Evolutionary conservation across 1,284 basidiomycete species (phyloP).

Genomic region (Schizophyllum commune): DNA sequence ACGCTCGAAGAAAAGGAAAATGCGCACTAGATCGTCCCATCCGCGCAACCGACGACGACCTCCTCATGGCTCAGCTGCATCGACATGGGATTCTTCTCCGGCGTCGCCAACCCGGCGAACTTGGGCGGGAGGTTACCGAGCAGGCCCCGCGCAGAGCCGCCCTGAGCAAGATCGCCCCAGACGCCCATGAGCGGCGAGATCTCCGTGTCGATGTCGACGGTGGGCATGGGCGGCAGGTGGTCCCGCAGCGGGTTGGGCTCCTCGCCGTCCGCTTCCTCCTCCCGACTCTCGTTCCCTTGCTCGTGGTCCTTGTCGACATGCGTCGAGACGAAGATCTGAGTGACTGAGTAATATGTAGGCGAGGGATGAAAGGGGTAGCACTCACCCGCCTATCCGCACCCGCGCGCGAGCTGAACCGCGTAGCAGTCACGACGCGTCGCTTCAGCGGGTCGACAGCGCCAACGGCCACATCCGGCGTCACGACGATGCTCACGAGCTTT

Average conservation of each 20-base stretch:
- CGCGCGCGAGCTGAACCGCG: constrained; percentile 72
- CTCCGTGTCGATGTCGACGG: constrained; percentile 52
- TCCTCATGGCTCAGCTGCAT: constrained; percentile 83
- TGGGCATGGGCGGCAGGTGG: constrained; percentile 15
- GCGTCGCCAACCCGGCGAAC: constrained; percentile 67
- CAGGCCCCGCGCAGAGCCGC: constrained; percentile 34
- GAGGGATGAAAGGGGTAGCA: too few relatives aligned
- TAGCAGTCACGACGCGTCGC: constrained; percentile 77
- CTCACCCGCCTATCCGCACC: constrained; percentile 73
- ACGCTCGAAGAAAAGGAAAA: too few relatives aligned
- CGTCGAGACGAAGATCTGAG: constrained; percentile 76
- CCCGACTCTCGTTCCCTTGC: constrained; percentile 7
- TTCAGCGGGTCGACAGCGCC: constrained; percentile 78
- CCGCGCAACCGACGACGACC: constrained; percentile 79
- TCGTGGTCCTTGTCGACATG: constrained; percentile 47
- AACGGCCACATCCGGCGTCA: constrained; percentile 76
- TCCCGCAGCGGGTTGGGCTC: constrained; percentile 14
- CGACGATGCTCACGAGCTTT: constrained; percentile 69
- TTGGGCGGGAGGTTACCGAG: constrained; percentile 52
- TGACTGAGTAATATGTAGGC: constrained; percentile 33
- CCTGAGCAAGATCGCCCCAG: constrained; percentile 55
- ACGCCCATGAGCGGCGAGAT: constrained; percentile 58
- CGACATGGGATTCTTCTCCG: constrained; percentile 84
- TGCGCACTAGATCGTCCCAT: constrained; percentile 85
- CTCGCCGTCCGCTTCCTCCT: constrained; percentile 24